These are phyloP conservation scores for Fraxinus nigra DNA, from an alignment of 305 asterid genomes.

Conservation along the genomic window DNA sequence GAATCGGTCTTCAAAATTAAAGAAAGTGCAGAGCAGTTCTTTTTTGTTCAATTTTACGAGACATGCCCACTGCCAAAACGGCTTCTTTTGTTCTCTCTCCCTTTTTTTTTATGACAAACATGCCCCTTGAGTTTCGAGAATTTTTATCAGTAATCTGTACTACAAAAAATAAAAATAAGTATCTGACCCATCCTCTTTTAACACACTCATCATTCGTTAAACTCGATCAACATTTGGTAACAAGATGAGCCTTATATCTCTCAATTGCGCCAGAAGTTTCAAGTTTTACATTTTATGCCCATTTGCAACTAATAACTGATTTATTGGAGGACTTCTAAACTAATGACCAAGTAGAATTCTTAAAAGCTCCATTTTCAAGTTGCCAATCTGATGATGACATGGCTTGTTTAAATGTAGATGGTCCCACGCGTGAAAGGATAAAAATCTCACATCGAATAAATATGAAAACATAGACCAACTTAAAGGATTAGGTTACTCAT, in stretches of 20 bases:
- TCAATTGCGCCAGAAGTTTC: background rate
- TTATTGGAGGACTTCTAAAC: background rate
- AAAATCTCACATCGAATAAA: no score
- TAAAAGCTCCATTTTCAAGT: background rate
- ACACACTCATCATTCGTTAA: background rate
- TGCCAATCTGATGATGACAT: background rate
- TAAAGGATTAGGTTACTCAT: no score
- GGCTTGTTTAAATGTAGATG: background rate
- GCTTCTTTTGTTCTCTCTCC: background rate
- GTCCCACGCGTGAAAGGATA: background rate
- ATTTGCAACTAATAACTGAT: background rate
- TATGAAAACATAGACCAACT: no score
- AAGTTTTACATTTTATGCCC: background rate
- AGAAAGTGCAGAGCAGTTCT: background rate
- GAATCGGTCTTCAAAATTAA: slow-evolving; percentile 18
- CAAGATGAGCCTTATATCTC: no score
- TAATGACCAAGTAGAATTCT: background rate
- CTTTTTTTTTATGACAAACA: slow-evolving; percentile 6
- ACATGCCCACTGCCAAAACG: slow-evolving; percentile 24
- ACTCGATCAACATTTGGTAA: background rate
- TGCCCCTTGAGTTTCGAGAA: background rate
- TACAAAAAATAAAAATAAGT: no score
- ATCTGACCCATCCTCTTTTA: background rate
- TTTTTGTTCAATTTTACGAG: background rate
- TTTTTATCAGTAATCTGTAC: no score